These are phyloP conservation scores for Penstemon davidsonii DNA, from an alignment of 257 asterid species.

Conservation along the genomic window DNA sequence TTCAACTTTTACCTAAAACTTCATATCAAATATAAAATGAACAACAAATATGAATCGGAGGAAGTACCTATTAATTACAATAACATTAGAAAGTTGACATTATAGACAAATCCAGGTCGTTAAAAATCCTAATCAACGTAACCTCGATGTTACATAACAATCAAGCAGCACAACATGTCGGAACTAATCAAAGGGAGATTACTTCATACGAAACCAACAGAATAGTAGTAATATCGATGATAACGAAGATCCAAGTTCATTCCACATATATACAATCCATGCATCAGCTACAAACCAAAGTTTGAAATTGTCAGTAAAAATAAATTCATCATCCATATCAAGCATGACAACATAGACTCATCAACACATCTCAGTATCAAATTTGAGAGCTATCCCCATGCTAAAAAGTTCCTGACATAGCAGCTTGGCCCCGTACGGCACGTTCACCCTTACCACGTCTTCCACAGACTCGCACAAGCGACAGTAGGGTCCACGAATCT, in stretches of 20 bases:
- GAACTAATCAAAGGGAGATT: too few relatives aligned
- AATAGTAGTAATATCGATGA: too few relatives aligned
- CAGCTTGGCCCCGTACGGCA: conserved; percentile 92
- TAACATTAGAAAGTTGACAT: too few relatives aligned
- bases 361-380: conserved; percentile 75
- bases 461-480: conserved; percentile 76
- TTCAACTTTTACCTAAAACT: too few relatives aligned
- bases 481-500: conserved; percentile 83
- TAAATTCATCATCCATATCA: background rate
- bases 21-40: too few relatives aligned
- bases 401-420: conserved; percentile 90
- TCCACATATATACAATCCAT: background rate
- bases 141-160: too few relatives aligned
- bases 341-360: conserved; percentile 9
- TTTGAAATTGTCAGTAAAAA: background rate
- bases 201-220: too few relatives aligned
- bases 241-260: background rate
- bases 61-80: too few relatives aligned
- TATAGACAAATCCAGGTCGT: too few relatives aligned
- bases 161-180: too few relatives aligned
- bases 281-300: background rate
- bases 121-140: too few relatives aligned
- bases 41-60: too few relatives aligned
- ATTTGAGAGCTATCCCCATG: conserved; percentile 82
- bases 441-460: conserved; percentile 69